Evolutionary conservation across 2,329 filamentous ascomycete genomes (phyloP).

Genomic region (Hypocrella siamensis): DNA sequence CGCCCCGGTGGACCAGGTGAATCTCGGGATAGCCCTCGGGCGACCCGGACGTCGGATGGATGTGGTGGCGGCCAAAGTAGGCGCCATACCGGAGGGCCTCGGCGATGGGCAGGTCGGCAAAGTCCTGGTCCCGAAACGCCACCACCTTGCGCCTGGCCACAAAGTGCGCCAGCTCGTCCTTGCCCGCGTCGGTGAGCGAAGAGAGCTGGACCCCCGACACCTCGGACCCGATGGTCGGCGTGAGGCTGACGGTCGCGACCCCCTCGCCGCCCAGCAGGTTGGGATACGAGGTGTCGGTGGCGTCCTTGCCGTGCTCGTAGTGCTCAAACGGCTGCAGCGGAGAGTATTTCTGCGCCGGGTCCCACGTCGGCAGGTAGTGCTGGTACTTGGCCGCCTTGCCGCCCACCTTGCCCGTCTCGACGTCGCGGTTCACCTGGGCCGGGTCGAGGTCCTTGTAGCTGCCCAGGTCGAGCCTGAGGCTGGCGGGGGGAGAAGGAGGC

Average conservation of each 20-base stretch:
- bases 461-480: constrained; percentile 11
- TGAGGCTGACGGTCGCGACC: constrained; percentile 43
- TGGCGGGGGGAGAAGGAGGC: constrained; percentile 1
- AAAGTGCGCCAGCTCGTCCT: constrained; percentile 61
- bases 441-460: constrained; percentile 17
- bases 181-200: constrained; percentile 49
- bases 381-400: constrained; percentile 35
- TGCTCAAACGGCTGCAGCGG: constrained; percentile 57
- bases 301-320: constrained; percentile 61
- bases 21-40: constrained; percentile 60
- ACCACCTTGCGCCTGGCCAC: constrained; percentile 68
- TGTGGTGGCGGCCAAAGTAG: constrained; percentile 71
- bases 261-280: constrained; percentile 47
- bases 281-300: constrained; percentile 52
- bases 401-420: constrained; percentile 13
- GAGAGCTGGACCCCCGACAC: constrained; percentile 57
- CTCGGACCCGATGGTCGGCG: constrained; percentile 60
- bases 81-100: constrained; percentile 53
- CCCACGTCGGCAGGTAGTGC: constrained; percentile 60
- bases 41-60: constrained; percentile 64
- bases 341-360: constrained; percentile 45
- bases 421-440: constrained; percentile 10
- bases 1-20: constrained; percentile 63
- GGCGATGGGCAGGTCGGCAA: constrained; percentile 51
- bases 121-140: constrained; percentile 62